Percentiles rank a stretch among this genome's conserved stretches.
Conservation (phyloP, 2,329 filamentous ascomycete genomes). For the Incumbomyces lentus region DNA sequence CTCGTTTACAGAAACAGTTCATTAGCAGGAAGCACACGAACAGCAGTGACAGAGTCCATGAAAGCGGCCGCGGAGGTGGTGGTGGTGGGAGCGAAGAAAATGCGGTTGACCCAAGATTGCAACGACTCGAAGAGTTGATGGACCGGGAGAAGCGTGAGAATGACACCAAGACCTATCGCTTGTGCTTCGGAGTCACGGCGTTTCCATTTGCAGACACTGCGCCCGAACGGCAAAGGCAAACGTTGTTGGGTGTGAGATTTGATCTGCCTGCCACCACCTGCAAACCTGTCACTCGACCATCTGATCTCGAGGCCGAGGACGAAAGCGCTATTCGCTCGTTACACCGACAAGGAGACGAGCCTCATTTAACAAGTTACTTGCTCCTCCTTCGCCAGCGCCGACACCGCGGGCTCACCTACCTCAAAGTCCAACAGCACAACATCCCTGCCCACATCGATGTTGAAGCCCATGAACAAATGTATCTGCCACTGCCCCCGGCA, state of each 20-base stretch:
- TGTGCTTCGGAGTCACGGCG: conserved; percentile 35
- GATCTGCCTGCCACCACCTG: background rate
- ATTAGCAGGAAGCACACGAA: background rate
- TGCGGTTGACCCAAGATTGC: conserved; percentile 23
- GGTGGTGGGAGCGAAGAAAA: conserved; percentile 14
- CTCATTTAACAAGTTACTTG: conserved; percentile 21
- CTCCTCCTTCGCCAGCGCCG: background rate
- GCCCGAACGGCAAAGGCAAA: conserved; percentile 22
- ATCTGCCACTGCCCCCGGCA: conserved; percentile 23
- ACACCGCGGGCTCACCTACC: conserved; percentile 1
- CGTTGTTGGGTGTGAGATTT: conserved; percentile 4
- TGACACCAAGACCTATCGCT: conserved; percentile 32
- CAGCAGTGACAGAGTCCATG: background rate
- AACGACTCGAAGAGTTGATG: background rate
- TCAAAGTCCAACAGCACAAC: conserved; percentile 31
- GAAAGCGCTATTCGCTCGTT: conserved; percentile 8
- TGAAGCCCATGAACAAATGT: conserved; percentile 27
- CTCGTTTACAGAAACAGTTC: conserved; percentile 27
- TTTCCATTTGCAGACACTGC: conserved; percentile 38
- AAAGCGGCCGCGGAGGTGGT: conserved; percentile 6
- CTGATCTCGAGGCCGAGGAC: too few relatives aligned
- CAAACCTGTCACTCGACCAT: background rate
- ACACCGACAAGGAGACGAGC: conserved; percentile 7
- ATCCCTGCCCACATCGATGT: conserved; percentile 36
- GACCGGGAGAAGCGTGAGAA: conserved; percentile 6